Percentiles rank a stretch among this genome's conserved stretches.
Evolutionary conservation across 163 green algal genomes (phyloP).

Genomic region (Scenedesmus sp.): DNA sequence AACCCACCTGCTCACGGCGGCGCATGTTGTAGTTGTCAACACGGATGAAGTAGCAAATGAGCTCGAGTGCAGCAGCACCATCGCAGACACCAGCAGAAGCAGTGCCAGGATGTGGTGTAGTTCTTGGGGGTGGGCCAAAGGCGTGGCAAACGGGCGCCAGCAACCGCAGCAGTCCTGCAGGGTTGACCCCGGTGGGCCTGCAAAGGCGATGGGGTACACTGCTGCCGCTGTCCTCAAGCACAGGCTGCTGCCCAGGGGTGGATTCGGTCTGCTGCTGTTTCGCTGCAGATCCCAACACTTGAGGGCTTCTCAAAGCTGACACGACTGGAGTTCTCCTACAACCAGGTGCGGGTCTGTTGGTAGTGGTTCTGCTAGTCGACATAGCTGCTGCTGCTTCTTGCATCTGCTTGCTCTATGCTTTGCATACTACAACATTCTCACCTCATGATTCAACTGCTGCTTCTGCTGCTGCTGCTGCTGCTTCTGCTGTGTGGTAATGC

Average conservation of each 20-base stretch:
- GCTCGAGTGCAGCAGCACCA: no score
- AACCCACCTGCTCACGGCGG: no score
- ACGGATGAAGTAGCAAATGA: no score
- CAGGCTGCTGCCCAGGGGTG: neutral
- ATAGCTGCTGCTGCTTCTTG: neutral
- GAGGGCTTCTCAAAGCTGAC: conserved; percentile 65
- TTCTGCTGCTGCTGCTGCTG: neutral
- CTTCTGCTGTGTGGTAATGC: neutral
- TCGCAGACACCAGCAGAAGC: no score
- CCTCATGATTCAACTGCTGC: no score
- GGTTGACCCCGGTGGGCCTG: neutral
- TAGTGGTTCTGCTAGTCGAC: neutral
- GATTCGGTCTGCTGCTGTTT: neutral
- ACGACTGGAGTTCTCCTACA: conserved; percentile 88
- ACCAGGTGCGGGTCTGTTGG: neutral
- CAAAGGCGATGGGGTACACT: neutral
- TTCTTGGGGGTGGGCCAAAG: no score
- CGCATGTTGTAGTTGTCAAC: no score
- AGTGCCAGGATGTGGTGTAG: no score
- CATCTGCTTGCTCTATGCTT: neutral
- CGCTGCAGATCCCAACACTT: conserved; percentile 67
- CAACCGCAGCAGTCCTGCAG: neutral
- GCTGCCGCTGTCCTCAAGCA: neutral
- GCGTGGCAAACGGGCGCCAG: no score
- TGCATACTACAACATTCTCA: no score